phyloP scores from a whole-genome alignment of 352 stramenopile species.

The Globisporangium middletonii region DNA sequence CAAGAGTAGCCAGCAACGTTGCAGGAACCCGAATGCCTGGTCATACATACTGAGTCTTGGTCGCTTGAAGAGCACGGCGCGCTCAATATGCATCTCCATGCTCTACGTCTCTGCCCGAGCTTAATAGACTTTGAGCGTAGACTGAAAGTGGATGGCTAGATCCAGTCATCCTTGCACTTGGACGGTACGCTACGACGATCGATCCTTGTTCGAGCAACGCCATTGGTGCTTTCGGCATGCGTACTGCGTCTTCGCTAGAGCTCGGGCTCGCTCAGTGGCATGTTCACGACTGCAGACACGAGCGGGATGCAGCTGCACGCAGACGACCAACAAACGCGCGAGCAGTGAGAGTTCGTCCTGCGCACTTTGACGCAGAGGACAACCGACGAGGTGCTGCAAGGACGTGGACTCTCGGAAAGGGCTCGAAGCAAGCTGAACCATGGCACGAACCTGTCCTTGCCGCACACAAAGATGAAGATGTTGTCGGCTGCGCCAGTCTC shows the following conservation, averaged over 20 bases:
- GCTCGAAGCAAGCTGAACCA: neutral
- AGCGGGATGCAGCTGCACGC: slow-evolving; percentile 61
- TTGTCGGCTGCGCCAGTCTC: slow-evolving; percentile 63
- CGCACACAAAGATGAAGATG: slow-evolving; percentile 77
- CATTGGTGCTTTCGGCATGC: no score
- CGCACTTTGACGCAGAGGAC: neutral
- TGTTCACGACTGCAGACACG: slow-evolving; percentile 76
- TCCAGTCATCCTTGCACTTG: no score
- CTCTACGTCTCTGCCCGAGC: no score
- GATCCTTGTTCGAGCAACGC: no score
- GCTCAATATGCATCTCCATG: no score
- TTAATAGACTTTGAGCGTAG: no score
- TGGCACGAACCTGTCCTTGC: slow-evolving; percentile 62
- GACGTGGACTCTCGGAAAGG: neutral
- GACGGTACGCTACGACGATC: no score
- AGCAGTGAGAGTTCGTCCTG: neutral
- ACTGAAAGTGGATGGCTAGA: no score
- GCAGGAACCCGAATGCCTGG: no score
- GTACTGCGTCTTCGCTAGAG: slow-evolving; percentile 18
- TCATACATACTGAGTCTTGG: no score
- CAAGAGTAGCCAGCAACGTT: no score
- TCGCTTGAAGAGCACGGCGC: no score
- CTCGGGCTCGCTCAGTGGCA: slow-evolving; percentile 72
- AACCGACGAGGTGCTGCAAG: neutral
- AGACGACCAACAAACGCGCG: neutral